Evolutionary conservation across 2,329 filamentous ascomycete species (phyloP).

Genomic region (Phialophora macrospora): DNA sequence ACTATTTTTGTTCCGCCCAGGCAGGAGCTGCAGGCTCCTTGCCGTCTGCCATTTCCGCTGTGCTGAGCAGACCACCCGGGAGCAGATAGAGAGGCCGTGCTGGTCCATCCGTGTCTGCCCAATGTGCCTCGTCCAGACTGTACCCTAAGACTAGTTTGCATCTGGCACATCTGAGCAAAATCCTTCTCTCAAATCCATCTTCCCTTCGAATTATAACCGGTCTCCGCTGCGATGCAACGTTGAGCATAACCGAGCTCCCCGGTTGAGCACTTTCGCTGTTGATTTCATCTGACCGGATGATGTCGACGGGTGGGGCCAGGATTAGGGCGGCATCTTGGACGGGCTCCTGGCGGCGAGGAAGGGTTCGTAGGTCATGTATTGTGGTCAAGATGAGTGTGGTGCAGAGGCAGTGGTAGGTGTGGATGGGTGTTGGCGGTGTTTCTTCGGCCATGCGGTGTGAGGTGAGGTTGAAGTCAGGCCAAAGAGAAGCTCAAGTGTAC

Average conservation of each 20-base stretch:
- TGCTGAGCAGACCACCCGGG: slow-evolving; percentile 63
- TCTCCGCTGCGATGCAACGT: slow-evolving; percentile 57
- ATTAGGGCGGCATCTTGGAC: slow-evolving; percentile 62
- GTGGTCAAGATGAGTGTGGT: slow-evolving; percentile 67
- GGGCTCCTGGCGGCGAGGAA: slow-evolving; percentile 59
- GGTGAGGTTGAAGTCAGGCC: neutral
- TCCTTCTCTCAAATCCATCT: slow-evolving; percentile 71
- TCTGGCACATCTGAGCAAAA: slow-evolving; percentile 62
- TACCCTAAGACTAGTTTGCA: slow-evolving; percentile 68
- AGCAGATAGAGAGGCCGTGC: slow-evolving; percentile 59
- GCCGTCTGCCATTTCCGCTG: slow-evolving; percentile 58
- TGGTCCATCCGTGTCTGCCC: slow-evolving; percentile 21
- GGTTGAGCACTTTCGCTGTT: slow-evolving; percentile 36
- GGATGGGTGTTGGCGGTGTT: slow-evolving; percentile 6
- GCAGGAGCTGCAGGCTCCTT: slow-evolving; percentile 40
- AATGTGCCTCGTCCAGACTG: slow-evolving; percentile 62
- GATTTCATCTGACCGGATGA: slow-evolving; percentile 35
- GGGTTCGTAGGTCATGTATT: slow-evolving; percentile 56
- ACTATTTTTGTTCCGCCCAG: slow-evolving; percentile 43
- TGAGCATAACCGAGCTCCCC: slow-evolving; percentile 48
- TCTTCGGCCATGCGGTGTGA: slow-evolving; percentile 20
- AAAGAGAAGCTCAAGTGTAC: neutral
- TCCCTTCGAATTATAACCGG: slow-evolving; percentile 59
- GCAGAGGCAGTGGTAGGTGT: slow-evolving; percentile 67
- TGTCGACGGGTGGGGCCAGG: slow-evolving; percentile 54